Evolutionary conservation across 169 alveolate species (phyloP).

Genomic region (Plasmodium cynomolgi): DNA sequence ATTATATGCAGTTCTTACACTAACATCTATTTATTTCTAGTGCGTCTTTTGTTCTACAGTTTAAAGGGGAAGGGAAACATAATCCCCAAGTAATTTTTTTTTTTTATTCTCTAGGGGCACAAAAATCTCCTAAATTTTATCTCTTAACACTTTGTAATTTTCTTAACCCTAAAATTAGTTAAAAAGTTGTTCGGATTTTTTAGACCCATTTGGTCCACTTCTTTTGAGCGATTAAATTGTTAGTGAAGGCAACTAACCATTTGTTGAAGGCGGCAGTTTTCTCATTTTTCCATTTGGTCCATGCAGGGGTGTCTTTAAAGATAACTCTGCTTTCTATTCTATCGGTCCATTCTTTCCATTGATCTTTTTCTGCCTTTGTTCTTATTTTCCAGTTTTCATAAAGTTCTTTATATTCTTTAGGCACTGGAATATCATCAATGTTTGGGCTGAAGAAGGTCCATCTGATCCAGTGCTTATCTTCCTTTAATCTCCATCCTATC

Average conservation of each 20-base stretch:
- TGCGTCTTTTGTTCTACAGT: too few relatives aligned
- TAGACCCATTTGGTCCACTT: neutral
- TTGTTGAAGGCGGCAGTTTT: neutral
- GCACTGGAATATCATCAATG: neutral
- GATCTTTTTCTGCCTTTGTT: neutral
- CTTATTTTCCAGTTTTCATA: neutral
- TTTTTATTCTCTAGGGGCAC: too few relatives aligned
- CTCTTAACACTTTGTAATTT: too few relatives aligned
- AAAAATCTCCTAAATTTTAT: too few relatives aligned
- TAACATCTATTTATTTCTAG: too few relatives aligned
- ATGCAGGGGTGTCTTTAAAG: neutral
- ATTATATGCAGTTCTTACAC: too few relatives aligned
- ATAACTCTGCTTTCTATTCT: neutral
- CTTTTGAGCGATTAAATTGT: neutral
- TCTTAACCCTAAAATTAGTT: neutral
- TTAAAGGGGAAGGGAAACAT: too few relatives aligned
- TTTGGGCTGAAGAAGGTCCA: neutral
- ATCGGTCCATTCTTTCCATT: conserved; percentile 5
- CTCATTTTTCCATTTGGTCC: neutral
- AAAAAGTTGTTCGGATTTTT: neutral
- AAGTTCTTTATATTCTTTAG: neutral
- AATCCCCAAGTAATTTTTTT: too few relatives aligned
- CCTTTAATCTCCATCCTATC: neutral
- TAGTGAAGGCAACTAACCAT: neutral
- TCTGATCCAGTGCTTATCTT: neutral